Evolutionary conservation across 768 basidiomycete genomes (phyloP).

Genomic region (Xerocomus spinulosus): DNA sequence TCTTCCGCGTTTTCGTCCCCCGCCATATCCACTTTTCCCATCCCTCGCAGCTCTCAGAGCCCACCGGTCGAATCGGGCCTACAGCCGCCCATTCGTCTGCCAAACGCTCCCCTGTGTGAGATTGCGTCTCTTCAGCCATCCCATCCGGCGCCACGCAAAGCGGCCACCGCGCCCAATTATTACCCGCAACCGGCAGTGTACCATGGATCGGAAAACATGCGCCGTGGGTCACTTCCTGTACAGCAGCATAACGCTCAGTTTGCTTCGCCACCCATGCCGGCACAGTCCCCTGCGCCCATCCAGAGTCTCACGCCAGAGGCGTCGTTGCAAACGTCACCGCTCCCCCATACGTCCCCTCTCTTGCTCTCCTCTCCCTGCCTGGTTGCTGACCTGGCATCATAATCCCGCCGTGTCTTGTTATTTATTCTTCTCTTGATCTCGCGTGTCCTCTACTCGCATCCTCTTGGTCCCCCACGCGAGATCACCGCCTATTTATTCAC

Average conservation of each 20-base stretch:
- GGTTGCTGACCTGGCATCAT: conserved; percentile 20
- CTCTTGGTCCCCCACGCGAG: conserved; percentile 20
- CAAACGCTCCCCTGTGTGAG: conserved; percentile 67
- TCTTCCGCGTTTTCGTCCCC: conserved; percentile 70
- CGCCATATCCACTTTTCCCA: conserved; percentile 52
- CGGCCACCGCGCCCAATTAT: conserved; percentile 31
- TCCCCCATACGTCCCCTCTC: conserved; percentile 26
- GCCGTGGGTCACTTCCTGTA: conserved; percentile 30
- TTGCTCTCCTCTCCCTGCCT: conserved; percentile 21
- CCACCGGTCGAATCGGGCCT: conserved; percentile 46
- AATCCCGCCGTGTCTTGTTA: conserved; percentile 22
- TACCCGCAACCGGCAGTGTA: conserved; percentile 29
- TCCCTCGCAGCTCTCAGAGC: conserved; percentile 53
- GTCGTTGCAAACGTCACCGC: conserved; percentile 21
- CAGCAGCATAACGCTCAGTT: conserved; percentile 26
- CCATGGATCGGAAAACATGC: conserved; percentile 26
- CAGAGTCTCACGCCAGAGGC: conserved; percentile 26
- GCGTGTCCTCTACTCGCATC: conserved; percentile 8
- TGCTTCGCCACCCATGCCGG: conserved; percentile 29
- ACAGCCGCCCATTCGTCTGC: conserved; percentile 55
- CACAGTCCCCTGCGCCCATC: conserved; percentile 23
- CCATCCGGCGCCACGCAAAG: conserved; percentile 31
- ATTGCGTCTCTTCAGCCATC: conserved; percentile 50
- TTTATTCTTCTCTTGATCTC: conserved; percentile 28
- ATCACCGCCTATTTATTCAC: conserved; percentile 30